Evolutionary conservation across 176 grass and related monocot genomes (phyloP).

Genomic region (Luzula sylvatica): DNA sequence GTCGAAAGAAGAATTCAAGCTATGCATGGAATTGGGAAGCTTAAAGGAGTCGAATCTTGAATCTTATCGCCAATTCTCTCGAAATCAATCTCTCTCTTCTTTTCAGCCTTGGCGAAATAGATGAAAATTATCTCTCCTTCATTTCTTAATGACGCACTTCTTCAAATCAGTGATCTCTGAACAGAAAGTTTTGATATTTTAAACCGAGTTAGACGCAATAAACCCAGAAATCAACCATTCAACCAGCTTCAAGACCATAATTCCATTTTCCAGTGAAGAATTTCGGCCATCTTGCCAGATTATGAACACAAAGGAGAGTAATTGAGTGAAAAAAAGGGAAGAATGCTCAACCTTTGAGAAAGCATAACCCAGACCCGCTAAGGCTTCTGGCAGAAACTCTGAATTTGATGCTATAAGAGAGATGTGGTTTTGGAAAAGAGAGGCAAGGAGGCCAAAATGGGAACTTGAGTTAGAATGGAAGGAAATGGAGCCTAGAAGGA

Average conservation of each 20-base stretch:
- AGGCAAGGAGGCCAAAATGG: not conserved
- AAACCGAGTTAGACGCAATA: conserved; percentile 33
- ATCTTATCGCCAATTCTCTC: conserved; percentile 84
- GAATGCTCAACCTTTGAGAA: conserved; percentile 27
- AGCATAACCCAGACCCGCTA: conserved; percentile 50
- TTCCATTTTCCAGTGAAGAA: conserved; percentile 16
- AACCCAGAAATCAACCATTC: conserved; percentile 66
- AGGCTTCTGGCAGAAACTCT: conserved; percentile 19
- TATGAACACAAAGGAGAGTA: conserved; percentile 27
- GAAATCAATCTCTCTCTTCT: conserved; percentile 76
- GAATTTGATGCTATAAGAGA: conserved; percentile 34
- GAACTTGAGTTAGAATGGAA: conserved; percentile 9
- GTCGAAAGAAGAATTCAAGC: conserved; percentile 65
- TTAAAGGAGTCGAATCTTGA: conserved; percentile 74
- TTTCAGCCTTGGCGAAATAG: conserved; percentile 60
- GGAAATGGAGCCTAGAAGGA: conserved; percentile 25
- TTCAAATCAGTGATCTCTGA: conserved; percentile 23
- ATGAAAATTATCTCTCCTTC: conserved; percentile 87
- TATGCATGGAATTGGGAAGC: conserved; percentile 92
- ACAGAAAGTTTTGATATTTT: conserved; percentile 39
- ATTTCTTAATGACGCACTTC: conserved; percentile 54
- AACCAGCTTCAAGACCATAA: conserved; percentile 58
- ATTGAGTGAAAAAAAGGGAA: conserved; percentile 22
- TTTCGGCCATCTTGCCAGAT: conserved; percentile 24
- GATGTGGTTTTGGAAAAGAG: conserved; percentile 7